phyloP scores from a whole-genome alignment of 2,329 filamentous ascomycete genomes.

The Graphiopsis chlorocephala region DNA sequence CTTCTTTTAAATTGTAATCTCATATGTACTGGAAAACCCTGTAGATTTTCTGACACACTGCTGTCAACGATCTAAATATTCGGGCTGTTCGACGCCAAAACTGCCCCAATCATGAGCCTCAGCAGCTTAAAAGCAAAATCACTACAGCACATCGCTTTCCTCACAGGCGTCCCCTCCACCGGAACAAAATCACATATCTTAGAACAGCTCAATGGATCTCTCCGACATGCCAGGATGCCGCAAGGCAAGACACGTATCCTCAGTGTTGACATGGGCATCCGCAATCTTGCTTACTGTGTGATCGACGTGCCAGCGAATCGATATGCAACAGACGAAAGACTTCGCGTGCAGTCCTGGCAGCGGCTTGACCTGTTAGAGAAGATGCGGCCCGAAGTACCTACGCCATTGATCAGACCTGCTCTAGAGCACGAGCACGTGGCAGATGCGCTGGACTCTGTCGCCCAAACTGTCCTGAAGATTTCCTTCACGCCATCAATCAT shows the following conservation, averaged over 20 bases:
- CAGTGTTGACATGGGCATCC: slow-evolving; percentile 82
- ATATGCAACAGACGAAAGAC: slow-evolving; percentile 13
- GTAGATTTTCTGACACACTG: background rate
- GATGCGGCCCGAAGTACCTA: background rate
- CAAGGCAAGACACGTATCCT: slow-evolving; percentile 52
- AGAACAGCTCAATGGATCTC: background rate
- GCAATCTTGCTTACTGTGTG: slow-evolving; percentile 73
- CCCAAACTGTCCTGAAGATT: background rate
- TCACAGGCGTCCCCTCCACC: slow-evolving; percentile 57
- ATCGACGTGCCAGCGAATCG: slow-evolving; percentile 22
- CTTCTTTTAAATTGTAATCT: background rate
- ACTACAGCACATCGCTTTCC: slow-evolving; percentile 58
- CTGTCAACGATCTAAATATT: background rate
- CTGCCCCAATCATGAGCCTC: background rate
- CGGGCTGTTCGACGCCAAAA: background rate
- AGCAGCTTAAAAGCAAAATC: slow-evolving; percentile 44
- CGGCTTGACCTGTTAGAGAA: slow-evolving; percentile 33
- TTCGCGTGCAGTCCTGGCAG: slow-evolving; percentile 34
- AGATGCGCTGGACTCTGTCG: background rate
- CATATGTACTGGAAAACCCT: background rate
- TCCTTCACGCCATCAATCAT: slow-evolving; percentile 49
- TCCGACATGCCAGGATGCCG: background rate
- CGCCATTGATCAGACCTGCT: background rate
- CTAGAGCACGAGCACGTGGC: background rate
- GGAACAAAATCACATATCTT: slow-evolving; percentile 55